These are phyloP conservation scores for Fomes fomentarius DNA, from an alignment of 1,284 basidiomycete genomes.

Conservation along the genomic window DNA sequence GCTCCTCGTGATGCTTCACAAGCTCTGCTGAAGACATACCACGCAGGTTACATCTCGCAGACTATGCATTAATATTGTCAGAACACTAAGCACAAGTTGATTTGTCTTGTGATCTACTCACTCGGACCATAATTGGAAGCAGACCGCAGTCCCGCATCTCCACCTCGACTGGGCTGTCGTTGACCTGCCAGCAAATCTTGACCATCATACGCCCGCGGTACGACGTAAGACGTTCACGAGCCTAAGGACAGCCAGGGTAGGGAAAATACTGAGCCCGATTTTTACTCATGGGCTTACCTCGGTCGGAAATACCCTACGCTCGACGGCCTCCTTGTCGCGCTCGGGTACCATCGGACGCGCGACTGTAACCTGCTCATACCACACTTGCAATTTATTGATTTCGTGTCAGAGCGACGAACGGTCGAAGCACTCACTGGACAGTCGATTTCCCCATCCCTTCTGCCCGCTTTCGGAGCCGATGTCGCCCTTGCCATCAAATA, in stretches of 20 bases:
- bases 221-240: slow-evolving; percentile 89
- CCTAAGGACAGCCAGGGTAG: slow-evolving; percentile 47
- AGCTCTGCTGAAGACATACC: slow-evolving; percentile 87
- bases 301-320: slow-evolving; percentile 85
- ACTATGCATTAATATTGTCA: slow-evolving; percentile 49
- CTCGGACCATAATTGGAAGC: slow-evolving; percentile 96
- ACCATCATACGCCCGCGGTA: slow-evolving; percentile 94
- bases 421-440: slow-evolving; percentile 66
- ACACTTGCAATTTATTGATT: slow-evolving; percentile 56
- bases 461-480: slow-evolving; percentile 55
- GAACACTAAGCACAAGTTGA: too few species aligned
- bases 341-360: slow-evolving; percentile 89
- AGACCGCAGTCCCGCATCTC: slow-evolving; percentile 89
- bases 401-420: neutral
- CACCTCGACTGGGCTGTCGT: slow-evolving; percentile 71
- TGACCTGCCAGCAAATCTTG: slow-evolving; percentile 88
- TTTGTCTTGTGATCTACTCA: slow-evolving; percentile 51
- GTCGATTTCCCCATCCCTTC: slow-evolving; percentile 76
- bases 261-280: neutral
- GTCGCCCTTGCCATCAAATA: slow-evolving; percentile 83
- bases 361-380: slow-evolving; percentile 88
- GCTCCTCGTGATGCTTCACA: slow-evolving; percentile 91
- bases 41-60: slow-evolving; percentile 91
- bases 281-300: slow-evolving; percentile 62
- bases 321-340: slow-evolving; percentile 75